Percentiles rank a stretch among this genome's conserved stretches.
Evolutionary conservation across 163 green algal species (phyloP).

Genomic region (Chloromonas sp.): DNA sequence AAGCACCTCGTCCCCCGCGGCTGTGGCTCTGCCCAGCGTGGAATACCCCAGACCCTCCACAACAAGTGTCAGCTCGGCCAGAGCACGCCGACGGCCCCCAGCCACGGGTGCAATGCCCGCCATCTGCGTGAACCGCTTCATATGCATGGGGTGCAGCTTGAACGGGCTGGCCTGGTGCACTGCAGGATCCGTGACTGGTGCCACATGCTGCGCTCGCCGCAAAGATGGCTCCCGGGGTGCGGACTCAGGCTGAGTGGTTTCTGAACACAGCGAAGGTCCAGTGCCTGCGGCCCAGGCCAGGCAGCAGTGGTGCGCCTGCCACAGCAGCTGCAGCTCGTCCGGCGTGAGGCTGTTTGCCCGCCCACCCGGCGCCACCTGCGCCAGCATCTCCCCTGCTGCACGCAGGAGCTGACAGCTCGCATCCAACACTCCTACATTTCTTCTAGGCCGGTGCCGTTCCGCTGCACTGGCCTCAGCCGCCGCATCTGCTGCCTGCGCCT

Average conservation of each 20-base stretch:
- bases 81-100: not conserved
- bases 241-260: no score
- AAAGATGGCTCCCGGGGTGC: no score
- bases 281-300: not conserved
- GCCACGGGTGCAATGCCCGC: not conserved
- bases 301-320: slow-evolving; percentile 8
- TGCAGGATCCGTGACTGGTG: no score
- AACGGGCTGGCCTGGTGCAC: not conserved
- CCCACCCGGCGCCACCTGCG: not conserved
- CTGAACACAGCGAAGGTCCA: no score
- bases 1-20: not conserved
- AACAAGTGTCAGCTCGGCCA: slow-evolving; percentile 17
- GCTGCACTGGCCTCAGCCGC: not conserved
- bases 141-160: not conserved
- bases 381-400: slow-evolving; percentile 1
- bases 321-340: slow-evolving; percentile 23
- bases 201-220: no score
- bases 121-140: not conserved
- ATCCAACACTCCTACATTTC: not conserved
- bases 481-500: no score
- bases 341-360: slow-evolving; percentile 9
- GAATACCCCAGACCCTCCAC: slow-evolving; percentile 13
- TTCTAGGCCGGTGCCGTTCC: not conserved
- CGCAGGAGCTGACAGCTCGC: not conserved
- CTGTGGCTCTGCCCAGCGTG: not conserved